Base-by-base conservation (phyloP, 305 asterid species). In the Withania somnifera region DNA sequence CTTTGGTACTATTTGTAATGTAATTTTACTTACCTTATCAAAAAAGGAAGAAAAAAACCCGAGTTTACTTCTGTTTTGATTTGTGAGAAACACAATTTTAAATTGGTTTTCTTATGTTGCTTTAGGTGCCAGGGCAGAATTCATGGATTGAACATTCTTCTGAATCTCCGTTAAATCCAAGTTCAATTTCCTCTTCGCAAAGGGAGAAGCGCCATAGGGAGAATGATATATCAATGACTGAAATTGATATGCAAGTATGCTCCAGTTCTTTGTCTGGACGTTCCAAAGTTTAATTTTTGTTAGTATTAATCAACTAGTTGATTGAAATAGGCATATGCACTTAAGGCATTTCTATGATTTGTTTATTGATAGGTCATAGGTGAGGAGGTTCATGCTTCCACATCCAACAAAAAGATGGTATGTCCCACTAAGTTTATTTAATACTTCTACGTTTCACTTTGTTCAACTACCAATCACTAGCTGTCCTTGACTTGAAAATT, bases 131-230 rank as follows among this genome's bases (percentile, higher is more conserved):
- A 0, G 97, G 99, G 34, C 97, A 92, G 87, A 96, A 87, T 87
- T 81, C 90, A 24, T 96, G 98, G 99, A 88, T 88, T 13, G 95
- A 93, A 81, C 77, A 87, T 73, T 82, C 90, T n/a, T 75, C 86
- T 53, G 92, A 82, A 78, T 84, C 88, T 53, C 79, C 83, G 24
- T 77, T 9, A 76, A 78, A 81, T 82, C 84, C 87, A 61, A 47
- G 47, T 20, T 4, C 81, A 13, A 80, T 82, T 61, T 80, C 87
- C 53, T 56, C 93, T 78, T 84, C 88, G 3, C 89, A 83, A 45
- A 89, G 94, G 88, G 95, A 91, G 88, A 96, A 96, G 88, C 92
- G 98, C 30, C 94, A 80, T 77, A 94, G 98, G 86, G 98, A 93
- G 67, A 91, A 88, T 64, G 91, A 84, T 84, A 78, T 88, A 85